Conservation (phyloP, 192 early-diverging fungal genomes). For the Backusella circina region DNA sequence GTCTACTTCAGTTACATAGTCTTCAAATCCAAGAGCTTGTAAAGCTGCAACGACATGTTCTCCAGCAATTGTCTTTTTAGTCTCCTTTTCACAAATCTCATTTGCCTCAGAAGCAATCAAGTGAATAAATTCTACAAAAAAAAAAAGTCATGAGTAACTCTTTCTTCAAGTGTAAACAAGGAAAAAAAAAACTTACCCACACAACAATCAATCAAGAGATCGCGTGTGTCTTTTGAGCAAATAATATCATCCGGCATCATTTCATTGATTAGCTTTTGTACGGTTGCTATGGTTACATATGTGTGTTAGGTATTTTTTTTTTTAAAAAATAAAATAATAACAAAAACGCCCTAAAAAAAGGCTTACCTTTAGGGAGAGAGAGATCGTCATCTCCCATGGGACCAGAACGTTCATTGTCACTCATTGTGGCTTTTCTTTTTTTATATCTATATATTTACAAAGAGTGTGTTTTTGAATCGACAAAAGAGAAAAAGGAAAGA, state of each 20-base stretch:
- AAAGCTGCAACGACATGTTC: conserved; percentile 93
- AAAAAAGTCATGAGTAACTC: background rate
- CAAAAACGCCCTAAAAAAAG: background rate
- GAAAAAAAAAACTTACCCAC: conserved; percentile 57
- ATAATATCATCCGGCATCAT: conserved; percentile 88
- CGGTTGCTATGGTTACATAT: conserved; percentile 62
- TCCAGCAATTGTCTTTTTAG: conserved; percentile 95
- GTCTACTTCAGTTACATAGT: conserved; percentile 83
- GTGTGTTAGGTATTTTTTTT: background rate
- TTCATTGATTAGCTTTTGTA: conserved; percentile 94
- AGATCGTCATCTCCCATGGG: conserved; percentile 31
- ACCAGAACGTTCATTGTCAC: conserved; percentile 36
- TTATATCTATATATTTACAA: conserved; percentile 5
- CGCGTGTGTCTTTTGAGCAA: conserved; percentile 94
- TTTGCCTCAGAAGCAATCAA: conserved; percentile 92
- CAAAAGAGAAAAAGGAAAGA: background rate
- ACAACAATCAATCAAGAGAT: conserved; percentile 94
- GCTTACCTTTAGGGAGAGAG: conserved; percentile 31
- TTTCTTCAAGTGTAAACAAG: background rate
- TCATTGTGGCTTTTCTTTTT: conserved; percentile 20
- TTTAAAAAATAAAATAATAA: too few relatives aligned
- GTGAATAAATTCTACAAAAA: conserved; percentile 85
- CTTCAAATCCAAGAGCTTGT: conserved; percentile 89
- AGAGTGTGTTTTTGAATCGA: background rate
- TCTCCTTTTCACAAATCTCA: conserved; percentile 94